phyloP scores from a whole-genome alignment of 169 alveolate species.

The Plasmodium ovale region DNA sequence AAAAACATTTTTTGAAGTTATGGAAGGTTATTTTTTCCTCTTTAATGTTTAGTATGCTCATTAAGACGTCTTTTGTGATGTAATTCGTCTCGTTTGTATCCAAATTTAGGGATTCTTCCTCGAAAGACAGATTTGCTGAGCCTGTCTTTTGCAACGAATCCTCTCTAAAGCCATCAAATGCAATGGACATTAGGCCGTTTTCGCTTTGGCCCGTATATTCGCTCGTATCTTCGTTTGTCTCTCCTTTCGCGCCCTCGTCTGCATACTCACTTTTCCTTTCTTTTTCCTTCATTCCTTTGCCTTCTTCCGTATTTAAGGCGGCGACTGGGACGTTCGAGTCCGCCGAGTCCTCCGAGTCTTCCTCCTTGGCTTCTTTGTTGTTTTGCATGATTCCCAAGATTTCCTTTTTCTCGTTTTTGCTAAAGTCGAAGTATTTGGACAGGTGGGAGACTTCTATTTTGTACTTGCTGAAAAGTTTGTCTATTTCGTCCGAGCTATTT shows the following conservation, averaged over 20 bases:
- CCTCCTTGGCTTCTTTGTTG: no score
- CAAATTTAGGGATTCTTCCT: conserved; percentile 28
- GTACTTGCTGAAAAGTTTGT: conserved; percentile 35
- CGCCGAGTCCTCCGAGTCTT: no score
- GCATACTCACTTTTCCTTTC: background rate
- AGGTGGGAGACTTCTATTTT: conserved; percentile 51
- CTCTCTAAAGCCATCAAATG: background rate
- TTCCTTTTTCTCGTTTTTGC: conserved; percentile 22
- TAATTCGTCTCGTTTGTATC: conserved; percentile 45
- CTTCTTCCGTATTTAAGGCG: background rate
- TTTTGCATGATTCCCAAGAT: background rate
- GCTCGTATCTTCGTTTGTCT: background rate
- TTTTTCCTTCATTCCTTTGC: background rate
- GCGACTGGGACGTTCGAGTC: background rate
- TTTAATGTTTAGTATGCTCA: conserved; percentile 15
- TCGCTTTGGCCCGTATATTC: background rate
- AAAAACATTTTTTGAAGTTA: conserved; percentile 17
- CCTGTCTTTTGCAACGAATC: background rate
- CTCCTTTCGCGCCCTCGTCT: background rate
- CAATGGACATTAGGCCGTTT: background rate
- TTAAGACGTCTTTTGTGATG: conserved; percentile 57
- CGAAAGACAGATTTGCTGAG: background rate
- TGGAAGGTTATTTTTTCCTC: conserved; percentile 62
- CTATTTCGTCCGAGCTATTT: conserved; percentile 39
- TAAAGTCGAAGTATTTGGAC: conserved; percentile 55